Conservation (phyloP, 192 early-diverging fungal genomes). For the Chytriomyces sp. region DNA sequence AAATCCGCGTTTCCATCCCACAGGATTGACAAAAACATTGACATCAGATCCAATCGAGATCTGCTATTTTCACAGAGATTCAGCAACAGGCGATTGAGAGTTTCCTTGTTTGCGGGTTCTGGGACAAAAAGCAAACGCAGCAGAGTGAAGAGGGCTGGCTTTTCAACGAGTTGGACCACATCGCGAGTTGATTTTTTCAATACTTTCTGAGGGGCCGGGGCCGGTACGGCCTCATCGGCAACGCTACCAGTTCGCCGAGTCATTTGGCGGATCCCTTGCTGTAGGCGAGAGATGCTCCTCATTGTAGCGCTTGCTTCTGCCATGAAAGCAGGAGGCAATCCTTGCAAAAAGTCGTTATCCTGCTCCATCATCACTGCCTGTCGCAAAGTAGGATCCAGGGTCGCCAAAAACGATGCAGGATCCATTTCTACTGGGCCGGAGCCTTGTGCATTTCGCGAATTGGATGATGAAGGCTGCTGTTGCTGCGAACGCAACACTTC, state of each 20-base stretch:
- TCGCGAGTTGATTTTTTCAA: conserved; percentile 58
- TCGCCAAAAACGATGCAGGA: conserved; percentile 60
- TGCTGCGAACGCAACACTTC: conserved; percentile 83
- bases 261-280: conserved; percentile 9
- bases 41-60: conserved; percentile 81
- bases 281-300: conserved; percentile 9
- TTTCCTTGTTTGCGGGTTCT: conserved; percentile 67
- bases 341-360: conserved; percentile 48
- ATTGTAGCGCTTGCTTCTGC: conserved; percentile 61
- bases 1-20: conserved; percentile 81
- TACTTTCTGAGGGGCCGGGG: conserved; percentile 20
- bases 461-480: conserved; percentile 43
- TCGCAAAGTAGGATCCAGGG: conserved; percentile 59
- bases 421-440: conserved; percentile 48
- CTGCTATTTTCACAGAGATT: conserved; percentile 91
- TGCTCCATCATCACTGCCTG: conserved; percentile 62
- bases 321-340: conserved; percentile 47
- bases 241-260: not conserved
- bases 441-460: not conserved
- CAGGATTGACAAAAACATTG: conserved; percentile 83
- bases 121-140: conserved; percentile 88
- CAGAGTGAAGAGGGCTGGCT: conserved; percentile 78
- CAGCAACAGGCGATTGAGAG: conserved; percentile 71
- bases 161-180: conserved; percentile 82
- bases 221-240: conserved; percentile 3